Evolutionary conservation across 2,329 filamentous ascomycete species (phyloP).

Genomic region (Knoxdaviesia capensis): DNA sequence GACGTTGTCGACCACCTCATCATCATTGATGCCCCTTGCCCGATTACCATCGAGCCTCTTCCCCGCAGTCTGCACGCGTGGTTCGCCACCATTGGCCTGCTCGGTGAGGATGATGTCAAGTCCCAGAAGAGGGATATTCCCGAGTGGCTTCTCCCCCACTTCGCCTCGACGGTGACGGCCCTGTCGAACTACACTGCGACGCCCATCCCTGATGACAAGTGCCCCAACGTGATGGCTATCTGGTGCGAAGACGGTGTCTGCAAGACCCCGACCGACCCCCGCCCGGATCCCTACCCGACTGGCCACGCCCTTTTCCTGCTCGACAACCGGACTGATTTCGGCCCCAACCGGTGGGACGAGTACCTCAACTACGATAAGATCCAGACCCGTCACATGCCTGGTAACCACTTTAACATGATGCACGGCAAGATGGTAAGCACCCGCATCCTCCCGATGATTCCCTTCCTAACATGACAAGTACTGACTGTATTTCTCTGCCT

Average conservation of each 20-base stretch:
- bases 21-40: conserved; percentile 46
- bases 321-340: conserved; percentile 54
- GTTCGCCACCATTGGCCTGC: conserved; percentile 51
- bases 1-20: conserved; percentile 39
- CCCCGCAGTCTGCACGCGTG: conserved; percentile 44
- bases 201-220: conserved; percentile 36
- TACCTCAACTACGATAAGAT: conserved; percentile 41
- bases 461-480: neutral
- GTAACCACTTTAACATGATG: conserved; percentile 64
- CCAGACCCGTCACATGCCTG: conserved; percentile 44
- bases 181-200: conserved; percentile 49
- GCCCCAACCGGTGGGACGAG: conserved; percentile 48
- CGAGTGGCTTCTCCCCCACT: conserved; percentile 56
- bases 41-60: conserved; percentile 46
- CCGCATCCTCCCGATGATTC: neutral
- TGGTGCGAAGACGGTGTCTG: conserved; percentile 61
- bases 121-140: conserved; percentile 26
- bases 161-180: conserved; percentile 45
- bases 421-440: conserved; percentile 27
- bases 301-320: conserved; percentile 49
- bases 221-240: conserved; percentile 42
- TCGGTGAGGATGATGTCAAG: conserved; percentile 38
- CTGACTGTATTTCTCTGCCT: conserved; percentile 4
- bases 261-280: conserved; percentile 42
- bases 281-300: conserved; percentile 37